Conservation (phyloP, 495 filamentous ascomycete genomes). For the Elasticomyces elasticus region DNA sequence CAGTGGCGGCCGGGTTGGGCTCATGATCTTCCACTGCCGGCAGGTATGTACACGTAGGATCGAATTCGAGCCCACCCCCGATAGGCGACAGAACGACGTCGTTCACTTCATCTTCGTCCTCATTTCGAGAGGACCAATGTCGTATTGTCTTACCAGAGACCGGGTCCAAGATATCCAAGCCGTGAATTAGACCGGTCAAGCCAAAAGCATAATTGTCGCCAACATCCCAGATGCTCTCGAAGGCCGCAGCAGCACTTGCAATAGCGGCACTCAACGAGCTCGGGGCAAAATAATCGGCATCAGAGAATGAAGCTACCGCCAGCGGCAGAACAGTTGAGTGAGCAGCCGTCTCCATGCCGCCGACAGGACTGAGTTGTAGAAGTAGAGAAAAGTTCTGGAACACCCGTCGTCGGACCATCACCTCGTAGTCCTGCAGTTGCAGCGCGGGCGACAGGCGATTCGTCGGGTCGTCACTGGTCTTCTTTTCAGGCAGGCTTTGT, state of each 20-base stretch:
- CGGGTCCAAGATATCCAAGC: conserved; percentile 48
- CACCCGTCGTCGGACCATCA: conserved; percentile 88
- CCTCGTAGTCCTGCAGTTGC: conserved; percentile 80
- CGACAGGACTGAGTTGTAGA: conserved; percentile 71
- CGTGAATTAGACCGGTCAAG: conserved; percentile 71
- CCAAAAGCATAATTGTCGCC: conserved; percentile 92
- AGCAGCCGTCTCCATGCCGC: conserved; percentile 69
- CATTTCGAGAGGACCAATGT: conserved; percentile 52
- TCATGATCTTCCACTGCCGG: conserved; percentile 27
- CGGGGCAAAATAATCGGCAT: conserved; percentile 77
- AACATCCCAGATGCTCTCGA: conserved; percentile 90
- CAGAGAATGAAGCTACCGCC: conserved; percentile 82
- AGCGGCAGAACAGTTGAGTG: conserved; percentile 92
- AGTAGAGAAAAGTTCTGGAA: conserved; percentile 90
- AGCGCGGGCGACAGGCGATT: conserved; percentile 78
- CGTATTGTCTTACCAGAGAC: conserved; percentile 40
- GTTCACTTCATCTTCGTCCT: conserved; percentile 61
- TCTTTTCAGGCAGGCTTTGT: conserved; percentile 69
- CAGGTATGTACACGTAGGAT: conserved; percentile 65
- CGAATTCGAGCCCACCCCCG: conserved; percentile 76
- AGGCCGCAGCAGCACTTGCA: conserved; percentile 76
- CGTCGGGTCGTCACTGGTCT: conserved; percentile 76
- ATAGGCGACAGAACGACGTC: conserved; percentile 58
- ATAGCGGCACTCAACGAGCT: conserved; percentile 86
- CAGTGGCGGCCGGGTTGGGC: conserved; percentile 82